These are phyloP conservation scores for Dovyalis caffra DNA, from an alignment of 345 rosid species.

Conservation along the genomic window DNA sequence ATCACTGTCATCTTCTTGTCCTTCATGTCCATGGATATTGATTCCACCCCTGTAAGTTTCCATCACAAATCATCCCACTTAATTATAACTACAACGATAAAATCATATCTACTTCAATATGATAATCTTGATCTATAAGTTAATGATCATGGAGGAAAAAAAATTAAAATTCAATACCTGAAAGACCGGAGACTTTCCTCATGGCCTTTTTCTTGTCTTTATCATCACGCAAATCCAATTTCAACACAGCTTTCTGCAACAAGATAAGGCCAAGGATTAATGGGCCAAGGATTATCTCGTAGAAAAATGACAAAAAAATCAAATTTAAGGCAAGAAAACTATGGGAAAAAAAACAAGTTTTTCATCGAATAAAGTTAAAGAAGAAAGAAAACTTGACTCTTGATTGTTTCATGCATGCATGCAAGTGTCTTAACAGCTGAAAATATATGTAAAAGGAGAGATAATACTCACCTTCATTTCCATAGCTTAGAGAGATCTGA, in stretches of 20 bases:
- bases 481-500: no score
- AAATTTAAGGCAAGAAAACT: no score
- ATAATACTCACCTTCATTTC: no score
- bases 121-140: background rate
- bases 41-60: slow-evolving; percentile 44
- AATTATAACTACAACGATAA: no score
- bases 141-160: background rate
- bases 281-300: no score
- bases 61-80: background rate
- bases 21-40: slow-evolving; percentile 53
- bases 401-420: no score
- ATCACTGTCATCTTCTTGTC: slow-evolving; percentile 58
- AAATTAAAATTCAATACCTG: slow-evolving; percentile 27
- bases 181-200: slow-evolving; percentile 31
- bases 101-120: no score
- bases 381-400: background rate
- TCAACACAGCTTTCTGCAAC: slow-evolving; percentile 32
- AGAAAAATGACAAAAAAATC: no score
- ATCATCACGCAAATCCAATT: slow-evolving; percentile 24
- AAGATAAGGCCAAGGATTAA: no score
- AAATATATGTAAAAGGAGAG: background rate
- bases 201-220: slow-evolving; percentile 37
- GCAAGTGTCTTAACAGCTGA: no score
- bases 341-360: no score
- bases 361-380: no score